These are phyloP conservation scores for Daedaleopsis nitida DNA, from an alignment of 768 basidiomycete species.

Conservation along the genomic window DNA sequence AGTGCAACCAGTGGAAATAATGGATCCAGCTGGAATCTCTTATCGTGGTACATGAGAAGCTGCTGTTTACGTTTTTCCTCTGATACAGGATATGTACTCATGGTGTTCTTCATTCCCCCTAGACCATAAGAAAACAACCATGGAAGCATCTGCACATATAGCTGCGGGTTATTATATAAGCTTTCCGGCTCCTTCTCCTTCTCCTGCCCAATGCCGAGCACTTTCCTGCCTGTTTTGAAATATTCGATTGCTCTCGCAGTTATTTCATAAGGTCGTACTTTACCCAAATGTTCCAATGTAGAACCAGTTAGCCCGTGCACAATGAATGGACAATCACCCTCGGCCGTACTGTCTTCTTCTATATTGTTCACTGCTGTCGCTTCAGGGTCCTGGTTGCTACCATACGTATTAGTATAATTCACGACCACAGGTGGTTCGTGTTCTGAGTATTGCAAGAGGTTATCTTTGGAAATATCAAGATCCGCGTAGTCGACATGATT, in stretches of 20 bases:
- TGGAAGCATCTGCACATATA: conserved; percentile 19
- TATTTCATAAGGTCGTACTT: not conserved
- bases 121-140: conserved; percentile 22
- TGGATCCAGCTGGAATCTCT: conserved; percentile 21
- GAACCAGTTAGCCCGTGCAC: conserved; percentile 13
- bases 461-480: conserved; percentile 9
- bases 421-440: conserved; percentile 8
- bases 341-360: not conserved
- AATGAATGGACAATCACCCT: conserved; percentile 6
- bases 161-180: conserved; percentile 16
- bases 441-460: conserved; percentile 8
- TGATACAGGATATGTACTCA: not conserved
- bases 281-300: no score
- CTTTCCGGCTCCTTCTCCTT: no score
- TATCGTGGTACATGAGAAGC: conserved; percentile 23
- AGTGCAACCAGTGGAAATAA: conserved; percentile 22
- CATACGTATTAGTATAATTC: not conserved
- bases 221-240: not conserved
- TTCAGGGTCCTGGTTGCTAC: not conserved
- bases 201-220: no score
- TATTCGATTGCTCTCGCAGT: conserved; percentile 5
- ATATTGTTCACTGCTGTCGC: not conserved
- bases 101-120: conserved; percentile 9
- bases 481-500: conserved; percentile 23
- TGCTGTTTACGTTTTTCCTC: conserved; percentile 1